A percentile compares a stretch with the other conserved stretches of the same genome.
These are phyloP conservation scores for Eutypella sp. DNA, from an alignment of 2,329 filamentous ascomycete species.

Conservation along the genomic window DNA sequence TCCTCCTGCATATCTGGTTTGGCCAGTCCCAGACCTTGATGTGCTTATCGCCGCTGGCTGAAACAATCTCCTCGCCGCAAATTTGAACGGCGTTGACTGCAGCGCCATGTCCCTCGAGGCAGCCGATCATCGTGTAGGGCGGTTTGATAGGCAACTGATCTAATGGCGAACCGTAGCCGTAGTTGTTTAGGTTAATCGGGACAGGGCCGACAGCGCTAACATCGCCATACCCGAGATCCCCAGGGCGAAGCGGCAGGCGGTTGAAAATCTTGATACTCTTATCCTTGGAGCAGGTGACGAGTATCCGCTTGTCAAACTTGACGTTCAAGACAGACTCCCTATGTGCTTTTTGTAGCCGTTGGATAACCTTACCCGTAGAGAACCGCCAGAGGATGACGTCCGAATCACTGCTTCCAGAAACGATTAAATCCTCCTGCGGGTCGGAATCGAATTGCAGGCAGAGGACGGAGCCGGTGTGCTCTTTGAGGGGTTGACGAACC, in stretches of 20 bases:
- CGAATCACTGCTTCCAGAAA: slow-evolving; percentile 90
- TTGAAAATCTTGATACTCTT: slow-evolving; percentile 97
- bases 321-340: slow-evolving; percentile 90
- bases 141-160: slow-evolving; percentile 49
- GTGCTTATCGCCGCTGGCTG: slow-evolving; percentile 86
- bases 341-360: slow-evolving; percentile 73
- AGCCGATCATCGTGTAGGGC: slow-evolving; percentile 73
- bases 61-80: slow-evolving; percentile 78
- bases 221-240: slow-evolving; percentile 52
- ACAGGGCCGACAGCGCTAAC: slow-evolving; percentile 44
- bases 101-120: slow-evolving; percentile 76
- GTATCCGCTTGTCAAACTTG: slow-evolving; percentile 81
- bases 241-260: slow-evolving; percentile 59
- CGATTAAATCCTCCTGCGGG: slow-evolving; percentile 83
- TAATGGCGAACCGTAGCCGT: slow-evolving; percentile 41
- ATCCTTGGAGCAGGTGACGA: slow-evolving; percentile 97
- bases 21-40: slow-evolving; percentile 96
- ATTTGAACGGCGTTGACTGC: slow-evolving; percentile 97
- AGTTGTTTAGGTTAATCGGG: slow-evolving; percentile 46
- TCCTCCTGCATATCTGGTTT: slow-evolving; percentile 68
- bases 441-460: slow-evolving; percentile 93
- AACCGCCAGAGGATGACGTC: slow-evolving; percentile 90
- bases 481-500: slow-evolving; percentile 65
- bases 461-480: slow-evolving; percentile 81
- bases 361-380: slow-evolving; percentile 79